Evolutionary conservation across 331 rosid species (phyloP).

Genomic region (Pyracantha coccinea): DNA sequence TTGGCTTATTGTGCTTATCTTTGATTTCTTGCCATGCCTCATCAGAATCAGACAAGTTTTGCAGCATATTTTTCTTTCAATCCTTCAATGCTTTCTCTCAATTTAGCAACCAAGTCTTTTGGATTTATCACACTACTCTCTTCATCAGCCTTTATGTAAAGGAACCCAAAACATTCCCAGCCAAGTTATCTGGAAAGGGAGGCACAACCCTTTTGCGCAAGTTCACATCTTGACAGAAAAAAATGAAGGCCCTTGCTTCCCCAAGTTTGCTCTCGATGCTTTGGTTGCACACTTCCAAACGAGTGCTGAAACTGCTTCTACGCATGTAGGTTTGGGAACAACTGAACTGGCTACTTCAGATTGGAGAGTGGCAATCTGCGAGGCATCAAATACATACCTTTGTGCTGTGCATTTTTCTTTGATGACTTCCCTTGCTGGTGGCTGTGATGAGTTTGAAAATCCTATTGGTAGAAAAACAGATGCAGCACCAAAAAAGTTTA

Average conservation of each 20-base stretch:
- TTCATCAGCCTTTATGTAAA: slow-evolving; percentile 1
- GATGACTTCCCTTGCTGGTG: neutral
- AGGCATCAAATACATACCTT: slow-evolving; percentile 9
- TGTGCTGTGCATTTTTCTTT: neutral
- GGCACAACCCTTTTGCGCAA: slow-evolving; percentile 16
- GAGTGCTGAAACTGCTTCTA: slow-evolving; percentile 18
- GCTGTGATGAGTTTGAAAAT: neutral
- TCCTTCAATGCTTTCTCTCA: slow-evolving; percentile 10
- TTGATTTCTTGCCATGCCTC: neutral
- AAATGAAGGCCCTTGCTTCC: neutral
- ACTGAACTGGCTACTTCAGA: neutral
- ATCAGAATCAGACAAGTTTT: neutral
- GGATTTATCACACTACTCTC: slow-evolving; percentile 2
- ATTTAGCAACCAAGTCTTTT: slow-evolving; percentile 4
- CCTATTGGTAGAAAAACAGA: neutral
- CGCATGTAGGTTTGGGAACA: slow-evolving; percentile 10
- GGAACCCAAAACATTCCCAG: slow-evolving; percentile 14
- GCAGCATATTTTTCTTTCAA: neutral
- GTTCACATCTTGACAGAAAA: slow-evolving; percentile 2
- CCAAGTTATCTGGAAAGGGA: slow-evolving; percentile 1
- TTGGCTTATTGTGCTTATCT: neutral
- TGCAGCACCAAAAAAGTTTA: neutral
- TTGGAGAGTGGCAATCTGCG: slow-evolving; percentile 9
- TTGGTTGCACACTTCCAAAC: slow-evolving; percentile 17
- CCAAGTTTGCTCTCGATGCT: neutral